Evolutionary conservation across 805 yeast species (phyloP).

Genomic region (Barnettozyma botsteinii): DNA sequence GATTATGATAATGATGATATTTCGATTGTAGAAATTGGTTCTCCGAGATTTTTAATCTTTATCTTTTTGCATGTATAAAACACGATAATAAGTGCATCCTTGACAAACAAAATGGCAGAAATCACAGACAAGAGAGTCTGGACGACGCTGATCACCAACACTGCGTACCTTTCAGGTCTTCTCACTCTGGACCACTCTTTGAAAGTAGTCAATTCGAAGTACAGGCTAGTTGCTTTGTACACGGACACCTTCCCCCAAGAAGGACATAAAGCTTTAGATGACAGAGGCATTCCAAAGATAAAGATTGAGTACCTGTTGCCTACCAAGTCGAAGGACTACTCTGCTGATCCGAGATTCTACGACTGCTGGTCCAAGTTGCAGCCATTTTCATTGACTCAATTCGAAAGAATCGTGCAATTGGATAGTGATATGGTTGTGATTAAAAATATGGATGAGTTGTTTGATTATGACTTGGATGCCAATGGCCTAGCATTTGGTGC

Average conservation of each 20-base stretch:
- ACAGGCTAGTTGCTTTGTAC: constrained; percentile 48
- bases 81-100: too few species aligned
- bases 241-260: constrained; percentile 40
- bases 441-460: constrained; percentile 54
- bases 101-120: constrained; percentile 1
- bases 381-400: constrained; percentile 46
- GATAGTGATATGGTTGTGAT: constrained; percentile 58
- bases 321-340: constrained; percentile 36
- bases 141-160: constrained; percentile 52
- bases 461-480: constrained; percentile 38
- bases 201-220: constrained; percentile 36
- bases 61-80: too few species aligned
- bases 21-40: too few species aligned
- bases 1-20: background rate
- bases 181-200: constrained; percentile 46
- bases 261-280: constrained; percentile 36
- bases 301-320: constrained; percentile 41
- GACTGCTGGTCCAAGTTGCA: constrained; percentile 61
- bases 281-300: constrained; percentile 36
- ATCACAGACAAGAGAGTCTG: constrained; percentile 31
- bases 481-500: constrained; percentile 44
- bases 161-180: constrained; percentile 45
- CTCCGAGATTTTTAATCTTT: too few species aligned
- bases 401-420: constrained; percentile 47
- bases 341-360: constrained; percentile 46